Evolutionary conservation across 2,329 filamentous ascomycete genomes (phyloP), one percentile per base, ranked within the genome.

Genomic region (Diplodia seriata): DNA sequence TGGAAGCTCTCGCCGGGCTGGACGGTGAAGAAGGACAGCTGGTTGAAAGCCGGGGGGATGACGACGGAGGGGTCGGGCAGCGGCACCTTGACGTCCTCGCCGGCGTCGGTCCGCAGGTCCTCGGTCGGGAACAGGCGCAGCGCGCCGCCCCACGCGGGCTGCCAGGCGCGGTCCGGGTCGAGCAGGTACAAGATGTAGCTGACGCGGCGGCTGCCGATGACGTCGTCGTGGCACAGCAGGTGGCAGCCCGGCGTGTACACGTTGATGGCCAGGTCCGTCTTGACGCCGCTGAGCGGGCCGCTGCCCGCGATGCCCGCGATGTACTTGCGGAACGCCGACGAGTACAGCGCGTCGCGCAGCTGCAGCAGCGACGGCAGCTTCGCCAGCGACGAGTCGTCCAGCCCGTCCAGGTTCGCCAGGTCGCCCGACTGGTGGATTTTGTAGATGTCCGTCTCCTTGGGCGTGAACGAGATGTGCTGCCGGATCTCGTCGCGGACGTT

Each of bases 191-290:
- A 85, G 72, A 99, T 99, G 79, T 97, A 99, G 84, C 94, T 97
- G 74, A 99, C 90, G 72, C 94, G 90, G 69, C 95, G 87, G 76
- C 91, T 97, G n/a, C 95, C 95, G 79, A 99, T 99, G 70, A 99
- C 95, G 81, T 99, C 95, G 84, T 99, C 95, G 76, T 99, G 95
- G 81, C 95, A 98, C 36, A 99, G 85, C 31, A 99, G 85, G 78
- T 96, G 97, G 77, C 94, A 98, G 50, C 95, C 94, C 5, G 95
- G 94, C 0, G 93, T 97, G 80, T 99, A 99, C 62, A 99, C 90
- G 77, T 99, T 99, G 84, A 99, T 97, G 69, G 95, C 95, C 93
- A 99, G 97, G 80, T 99, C 95, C 20, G 95, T 98, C 85, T 98
- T 99, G 79, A 87, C 88, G 2, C 94, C 95, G 74, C 93, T 97